These are phyloP conservation scores for Cercospora berteroae DNA, from an alignment of 2,329 filamentous ascomycete genomes.

Conservation along the genomic window DNA sequence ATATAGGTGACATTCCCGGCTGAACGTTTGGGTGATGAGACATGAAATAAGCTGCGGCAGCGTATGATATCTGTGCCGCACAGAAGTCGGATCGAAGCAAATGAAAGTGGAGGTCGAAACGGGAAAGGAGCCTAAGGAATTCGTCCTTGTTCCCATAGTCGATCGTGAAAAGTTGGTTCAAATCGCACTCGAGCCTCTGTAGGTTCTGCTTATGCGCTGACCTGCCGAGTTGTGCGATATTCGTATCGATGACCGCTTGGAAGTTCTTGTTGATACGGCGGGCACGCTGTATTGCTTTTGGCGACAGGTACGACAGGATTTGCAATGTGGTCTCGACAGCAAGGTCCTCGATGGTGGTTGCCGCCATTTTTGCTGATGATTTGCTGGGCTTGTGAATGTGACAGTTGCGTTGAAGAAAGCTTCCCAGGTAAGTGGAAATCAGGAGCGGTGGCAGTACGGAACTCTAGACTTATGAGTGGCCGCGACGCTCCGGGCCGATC, in stretches of 20 bases:
- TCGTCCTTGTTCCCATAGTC: not conserved
- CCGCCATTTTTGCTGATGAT: not conserved
- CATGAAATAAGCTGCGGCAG: not conserved
- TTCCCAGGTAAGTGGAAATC: not conserved
- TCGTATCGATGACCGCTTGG: not conserved
- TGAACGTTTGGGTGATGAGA: not conserved
- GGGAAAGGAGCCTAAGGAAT: not conserved
- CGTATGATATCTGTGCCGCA: not conserved
- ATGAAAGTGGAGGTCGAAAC: not conserved
- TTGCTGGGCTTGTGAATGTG: not conserved
- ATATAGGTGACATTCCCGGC: not conserved
- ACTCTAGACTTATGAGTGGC: not conserved
- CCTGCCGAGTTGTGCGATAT: not conserved
- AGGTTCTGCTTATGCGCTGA: not conserved
- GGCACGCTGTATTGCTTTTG: conserved; percentile 1
- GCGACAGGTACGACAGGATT: not conserved
- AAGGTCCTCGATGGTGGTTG: not conserved
- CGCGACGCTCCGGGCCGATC: not conserved
- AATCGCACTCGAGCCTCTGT: not conserved
- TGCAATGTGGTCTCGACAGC: not conserved
- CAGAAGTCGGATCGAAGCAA: not conserved
- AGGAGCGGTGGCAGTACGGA: not conserved
- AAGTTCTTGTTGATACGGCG: not conserved
- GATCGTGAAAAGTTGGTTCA: not conserved
- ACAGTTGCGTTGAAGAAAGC: not conserved